Evolutionary conservation across 2,329 filamentous ascomycete genomes (phyloP).

Genomic region (Fusarium torreyae): DNA sequence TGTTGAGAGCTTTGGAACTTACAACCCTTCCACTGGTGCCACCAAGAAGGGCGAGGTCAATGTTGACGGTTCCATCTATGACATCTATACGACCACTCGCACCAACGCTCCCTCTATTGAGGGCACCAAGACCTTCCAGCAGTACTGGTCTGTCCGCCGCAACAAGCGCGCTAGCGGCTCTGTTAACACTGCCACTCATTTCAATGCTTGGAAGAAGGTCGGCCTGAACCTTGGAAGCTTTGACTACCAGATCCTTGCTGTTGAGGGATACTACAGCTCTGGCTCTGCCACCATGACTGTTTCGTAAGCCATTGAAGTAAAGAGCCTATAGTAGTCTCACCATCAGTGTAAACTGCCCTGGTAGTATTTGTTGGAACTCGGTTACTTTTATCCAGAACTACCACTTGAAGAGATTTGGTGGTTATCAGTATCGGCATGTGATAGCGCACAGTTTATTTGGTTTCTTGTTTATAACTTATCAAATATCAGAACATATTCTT

Average conservation of each 20-base stretch:
- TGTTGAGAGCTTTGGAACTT: slow-evolving; percentile 55
- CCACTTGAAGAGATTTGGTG: background rate
- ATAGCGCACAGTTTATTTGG: slow-evolving; percentile 14
- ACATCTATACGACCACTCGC: slow-evolving; percentile 56
- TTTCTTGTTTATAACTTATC: slow-evolving; percentile 27
- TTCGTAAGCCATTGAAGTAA: slow-evolving; percentile 2
- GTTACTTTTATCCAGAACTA: too few relatives aligned
- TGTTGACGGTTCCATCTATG: slow-evolving; percentile 57
- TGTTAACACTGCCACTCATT: slow-evolving; percentile 66
- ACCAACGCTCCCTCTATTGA: slow-evolving; percentile 64
- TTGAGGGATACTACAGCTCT: slow-evolving; percentile 67
- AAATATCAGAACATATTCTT: slow-evolving; percentile 13
- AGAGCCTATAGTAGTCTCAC: too few relatives aligned
- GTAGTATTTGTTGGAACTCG: too few relatives aligned
- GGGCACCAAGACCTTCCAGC: slow-evolving; percentile 66
- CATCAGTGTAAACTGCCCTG: too few relatives aligned
- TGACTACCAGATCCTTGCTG: slow-evolving; percentile 70
- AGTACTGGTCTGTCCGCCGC: slow-evolving; percentile 68
- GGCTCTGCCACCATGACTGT: slow-evolving; percentile 65
- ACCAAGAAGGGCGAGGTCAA: slow-evolving; percentile 54
- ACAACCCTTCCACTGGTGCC: slow-evolving; percentile 54
- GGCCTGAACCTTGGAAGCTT: slow-evolving; percentile 64
- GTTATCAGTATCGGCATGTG: slow-evolving; percentile 20
- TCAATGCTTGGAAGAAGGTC: slow-evolving; percentile 66
- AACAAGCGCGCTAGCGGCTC: slow-evolving; percentile 65